Conservation (phyloP, 495 filamentous ascomycete species). For the Hypoxylon fragiforme region DNA sequence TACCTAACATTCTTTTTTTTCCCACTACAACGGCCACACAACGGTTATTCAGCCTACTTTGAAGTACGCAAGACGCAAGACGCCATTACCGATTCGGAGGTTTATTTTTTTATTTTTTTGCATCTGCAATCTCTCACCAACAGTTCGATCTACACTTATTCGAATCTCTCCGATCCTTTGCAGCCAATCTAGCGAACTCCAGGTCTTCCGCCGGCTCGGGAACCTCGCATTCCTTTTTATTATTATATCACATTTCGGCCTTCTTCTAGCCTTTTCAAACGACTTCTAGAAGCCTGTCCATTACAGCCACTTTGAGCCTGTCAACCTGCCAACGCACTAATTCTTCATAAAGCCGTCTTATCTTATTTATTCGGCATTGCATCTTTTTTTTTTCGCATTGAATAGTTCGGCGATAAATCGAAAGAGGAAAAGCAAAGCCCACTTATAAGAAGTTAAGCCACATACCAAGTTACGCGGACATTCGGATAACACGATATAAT, state of each 20-base stretch:
- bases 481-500: too few species aligned
- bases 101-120: constrained; percentile 7
- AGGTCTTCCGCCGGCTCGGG: constrained; percentile 37
- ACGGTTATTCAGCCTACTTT: constrained; percentile 23
- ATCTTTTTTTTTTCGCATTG: constrained; percentile 13
- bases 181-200: constrained; percentile 27
- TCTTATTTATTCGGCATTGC: neutral
- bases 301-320: constrained; percentile 30
- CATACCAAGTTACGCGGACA: constrained; percentile 23
- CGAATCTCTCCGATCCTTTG: constrained; percentile 20
- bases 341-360: constrained; percentile 11
- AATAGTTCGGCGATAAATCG: constrained; percentile 7
- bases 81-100: constrained; percentile 17
- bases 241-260: neutral
- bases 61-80: constrained; percentile 16
- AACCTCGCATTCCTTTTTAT: constrained; percentile 27
- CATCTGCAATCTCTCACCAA: constrained; percentile 13
- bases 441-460: constrained; percentile 22
- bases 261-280: constrained; percentile 14
- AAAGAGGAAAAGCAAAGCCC: constrained; percentile 22
- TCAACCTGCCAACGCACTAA: constrained; percentile 21
- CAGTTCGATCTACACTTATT: neutral
- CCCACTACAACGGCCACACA: too few species aligned
- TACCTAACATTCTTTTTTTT: too few species aligned
- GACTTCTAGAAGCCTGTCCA: constrained; percentile 17